Evolutionary conservation across 176 grass and related monocot species (phyloP).

Genomic region (Oryza nivara): DNA sequence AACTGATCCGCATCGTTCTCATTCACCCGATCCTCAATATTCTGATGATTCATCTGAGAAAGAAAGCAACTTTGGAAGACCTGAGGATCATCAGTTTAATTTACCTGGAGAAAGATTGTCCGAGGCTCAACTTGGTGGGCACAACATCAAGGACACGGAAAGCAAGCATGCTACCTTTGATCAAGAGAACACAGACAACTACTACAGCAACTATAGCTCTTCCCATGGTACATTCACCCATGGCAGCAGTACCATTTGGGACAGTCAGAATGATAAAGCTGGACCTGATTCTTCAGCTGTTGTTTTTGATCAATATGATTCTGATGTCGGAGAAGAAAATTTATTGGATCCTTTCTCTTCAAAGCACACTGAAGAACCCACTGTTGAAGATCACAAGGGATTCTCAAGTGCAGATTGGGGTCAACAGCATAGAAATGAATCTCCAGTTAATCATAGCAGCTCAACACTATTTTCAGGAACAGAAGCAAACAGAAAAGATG

Average conservation of each 20-base stretch:
- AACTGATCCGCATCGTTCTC: slow-evolving; percentile 31
- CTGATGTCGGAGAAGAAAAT: slow-evolving; percentile 68
- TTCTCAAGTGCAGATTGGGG: slow-evolving; percentile 47
- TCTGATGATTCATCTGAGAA: slow-evolving; percentile 48
- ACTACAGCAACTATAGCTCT: slow-evolving; percentile 30
- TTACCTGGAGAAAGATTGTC: slow-evolving; percentile 42
- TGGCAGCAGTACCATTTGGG: slow-evolving; percentile 44
- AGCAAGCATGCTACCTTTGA: slow-evolving; percentile 37
- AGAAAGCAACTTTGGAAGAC: slow-evolving; percentile 35
- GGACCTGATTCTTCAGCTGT: slow-evolving; percentile 40
- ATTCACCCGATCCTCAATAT: slow-evolving; percentile 36
- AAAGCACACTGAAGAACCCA: slow-evolving; percentile 54
- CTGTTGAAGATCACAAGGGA: slow-evolving; percentile 23
- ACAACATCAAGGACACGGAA: slow-evolving; percentile 18
- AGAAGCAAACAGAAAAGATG: slow-evolving; percentile 50
- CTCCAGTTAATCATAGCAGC: slow-evolving; percentile 43
- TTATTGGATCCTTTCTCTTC: slow-evolving; percentile 58
- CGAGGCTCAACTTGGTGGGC: slow-evolving; percentile 29
- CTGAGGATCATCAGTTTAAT: slow-evolving; percentile 40
- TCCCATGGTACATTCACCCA: slow-evolving; percentile 30
- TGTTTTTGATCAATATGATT: slow-evolving; percentile 73
- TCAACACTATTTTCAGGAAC: slow-evolving; percentile 43
- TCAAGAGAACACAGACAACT: slow-evolving; percentile 34
- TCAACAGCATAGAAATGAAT: slow-evolving; percentile 47
- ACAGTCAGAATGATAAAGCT: slow-evolving; percentile 37